Conservation (phyloP, 345 rosid genomes). For the Fremontodendron californicum region DNA sequence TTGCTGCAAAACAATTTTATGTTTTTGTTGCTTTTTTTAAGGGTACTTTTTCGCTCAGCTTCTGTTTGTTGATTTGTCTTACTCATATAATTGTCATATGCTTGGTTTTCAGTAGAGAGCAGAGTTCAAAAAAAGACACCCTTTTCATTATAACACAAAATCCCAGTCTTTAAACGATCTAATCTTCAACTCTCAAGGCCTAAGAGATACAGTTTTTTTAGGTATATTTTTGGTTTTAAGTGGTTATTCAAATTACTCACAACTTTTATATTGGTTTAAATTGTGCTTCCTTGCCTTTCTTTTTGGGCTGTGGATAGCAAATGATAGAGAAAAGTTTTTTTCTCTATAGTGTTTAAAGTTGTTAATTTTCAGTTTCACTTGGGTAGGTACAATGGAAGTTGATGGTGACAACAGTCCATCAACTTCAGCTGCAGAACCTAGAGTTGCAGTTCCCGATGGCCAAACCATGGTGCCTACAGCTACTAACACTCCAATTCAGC, state of each 20-base stretch:
- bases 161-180: not conserved
- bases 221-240: not conserved
- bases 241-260: not conserved
- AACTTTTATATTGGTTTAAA: not conserved
- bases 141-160: not conserved
- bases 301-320: not conserved
- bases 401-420: conserved; percentile 47
- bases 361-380: not conserved
- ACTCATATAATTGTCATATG: not conserved
- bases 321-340: not conserved
- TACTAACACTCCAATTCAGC: conserved; percentile 31
- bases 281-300: not conserved
- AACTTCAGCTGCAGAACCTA: no score
- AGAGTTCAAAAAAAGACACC: not conserved
- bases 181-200: not conserved
- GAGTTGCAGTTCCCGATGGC: conserved; percentile 26
- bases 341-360: not conserved
- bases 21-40: no score
- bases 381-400: conserved; percentile 50
- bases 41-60: not conserved
- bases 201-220: no score
- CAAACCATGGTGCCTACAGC: conserved; percentile 29
- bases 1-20: not conserved
- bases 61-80: conserved; percentile 3
- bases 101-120: not conserved